Base-by-base conservation (phyloP, 176 grass and related monocot species). In the Avena insularis region DNA sequence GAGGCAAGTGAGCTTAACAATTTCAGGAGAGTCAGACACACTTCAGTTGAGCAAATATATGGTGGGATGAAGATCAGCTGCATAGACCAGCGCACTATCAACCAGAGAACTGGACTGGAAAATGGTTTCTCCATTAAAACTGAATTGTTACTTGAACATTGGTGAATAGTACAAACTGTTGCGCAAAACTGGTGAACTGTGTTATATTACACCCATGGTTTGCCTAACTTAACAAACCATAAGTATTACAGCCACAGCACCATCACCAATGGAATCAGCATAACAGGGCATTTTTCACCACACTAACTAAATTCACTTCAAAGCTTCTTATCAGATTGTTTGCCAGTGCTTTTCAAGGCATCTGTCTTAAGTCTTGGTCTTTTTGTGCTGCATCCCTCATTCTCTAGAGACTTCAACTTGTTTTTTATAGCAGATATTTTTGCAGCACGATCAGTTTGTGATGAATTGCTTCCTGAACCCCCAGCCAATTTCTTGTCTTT, bases 341-440 rank as follows among this genome's bases (percentile, higher is more conserved):
- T 16, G 14, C 29, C 23, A 0, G 16, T 46, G 70, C 69, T 62
- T 80, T 54, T 60, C 40, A 88, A 80, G 50, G 77, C 78, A 11
- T 85, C 78, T 71, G 61, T 6, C 33, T 85, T 47, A 43, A 95
- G 54, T 80, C 79, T 98, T 86, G 93, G 92, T 82, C 83, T 98
- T 82, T 95, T 98, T 60, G 21, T 62, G 77, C 88, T 86, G 70
- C 82, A 92, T 56, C 87, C 91, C 79, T 88, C 90, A 53, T 83
- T 90, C 80, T 94, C 93, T 29, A 98, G 72, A 77, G 91, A 90
- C 84, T 86, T 95, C 66, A 98, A 74, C 81, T 95, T 95, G 63
- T 85, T 95, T 40, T 85, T 95, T 83, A 98, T 95, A 27, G 96
- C 93, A 82, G 93, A 89, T 79, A 95, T 98, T 90, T 95, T 95